These are phyloP conservation scores for Cytospora paraplurivora DNA, from an alignment of 2,329 filamentous ascomycete species.

Conservation along the genomic window DNA sequence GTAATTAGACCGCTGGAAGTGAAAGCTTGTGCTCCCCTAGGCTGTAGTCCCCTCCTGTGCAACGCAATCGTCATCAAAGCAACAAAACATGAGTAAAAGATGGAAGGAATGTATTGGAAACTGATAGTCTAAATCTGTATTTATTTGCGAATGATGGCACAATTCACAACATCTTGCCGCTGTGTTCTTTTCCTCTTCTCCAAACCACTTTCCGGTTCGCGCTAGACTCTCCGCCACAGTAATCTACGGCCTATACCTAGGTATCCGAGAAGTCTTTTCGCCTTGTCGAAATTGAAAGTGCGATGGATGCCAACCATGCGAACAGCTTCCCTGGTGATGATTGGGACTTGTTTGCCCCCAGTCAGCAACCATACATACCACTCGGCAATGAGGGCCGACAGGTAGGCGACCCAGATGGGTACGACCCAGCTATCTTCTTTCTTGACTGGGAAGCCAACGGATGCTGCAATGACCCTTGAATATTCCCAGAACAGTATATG, in stretches of 20 bases:
- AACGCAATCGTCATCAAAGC: too few relatives aligned
- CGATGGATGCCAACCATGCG: slow-evolving; percentile 28
- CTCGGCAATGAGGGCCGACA: slow-evolving; percentile 32
- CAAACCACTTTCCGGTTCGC: slow-evolving; percentile 30
- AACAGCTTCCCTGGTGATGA: slow-evolving; percentile 29
- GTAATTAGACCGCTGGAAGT: too few relatives aligned
- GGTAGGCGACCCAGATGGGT: slow-evolving; percentile 32
- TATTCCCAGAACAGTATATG: slow-evolving; percentile 40
- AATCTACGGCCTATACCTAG: slow-evolving; percentile 30
- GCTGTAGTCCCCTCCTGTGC: too few relatives aligned
- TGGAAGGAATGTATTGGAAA: too few relatives aligned
- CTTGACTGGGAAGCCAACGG: slow-evolving; percentile 32
- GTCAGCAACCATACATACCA: slow-evolving; percentile 31
- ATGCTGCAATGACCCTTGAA: slow-evolving; percentile 32
- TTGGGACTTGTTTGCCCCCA: slow-evolving; percentile 26
- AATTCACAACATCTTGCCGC: slow-evolving; percentile 5
- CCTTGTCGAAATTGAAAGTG: slow-evolving; percentile 31
- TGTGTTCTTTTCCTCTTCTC: slow-evolving; percentile 18
- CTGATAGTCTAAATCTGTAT: not conserved
- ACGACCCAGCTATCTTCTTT: slow-evolving; percentile 32
- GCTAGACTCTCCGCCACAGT: slow-evolving; percentile 27
- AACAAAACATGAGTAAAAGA: too few relatives aligned
- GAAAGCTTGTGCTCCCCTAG: too few relatives aligned
- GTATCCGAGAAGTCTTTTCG: slow-evolving; percentile 29
- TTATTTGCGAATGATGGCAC: not conserved